Conservation (phyloP, 163 green algal species). For the Scenedesmus sp. region DNA sequence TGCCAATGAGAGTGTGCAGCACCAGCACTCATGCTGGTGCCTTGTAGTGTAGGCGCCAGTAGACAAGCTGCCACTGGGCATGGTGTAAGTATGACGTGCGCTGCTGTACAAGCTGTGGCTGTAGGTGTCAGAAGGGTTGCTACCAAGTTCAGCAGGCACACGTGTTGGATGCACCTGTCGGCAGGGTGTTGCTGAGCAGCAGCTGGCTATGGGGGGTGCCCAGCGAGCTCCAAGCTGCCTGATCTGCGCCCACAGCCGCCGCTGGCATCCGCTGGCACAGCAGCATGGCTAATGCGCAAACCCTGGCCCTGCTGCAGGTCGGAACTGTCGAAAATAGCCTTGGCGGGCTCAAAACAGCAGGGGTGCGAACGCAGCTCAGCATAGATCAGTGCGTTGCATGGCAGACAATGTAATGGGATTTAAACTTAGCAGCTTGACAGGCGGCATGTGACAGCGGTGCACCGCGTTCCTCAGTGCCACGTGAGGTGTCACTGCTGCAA, state of each 20-base stretch:
- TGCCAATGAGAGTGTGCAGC: neutral
- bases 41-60: neutral
- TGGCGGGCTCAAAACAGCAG: neutral
- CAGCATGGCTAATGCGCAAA: neutral
- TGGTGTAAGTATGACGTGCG: neutral
- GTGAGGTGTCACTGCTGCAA: neutral
- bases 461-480: neutral
- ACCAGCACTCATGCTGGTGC: no score
- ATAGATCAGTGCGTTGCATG: neutral
- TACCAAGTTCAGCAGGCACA: neutral
- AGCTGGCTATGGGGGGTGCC: conserved; percentile 72
- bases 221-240: conserved; percentile 64
- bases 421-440: neutral
- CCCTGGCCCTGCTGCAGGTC: neutral
- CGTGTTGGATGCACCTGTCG: conserved; percentile 61
- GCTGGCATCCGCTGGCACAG: neutral
- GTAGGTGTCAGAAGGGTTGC: no score
- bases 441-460: neutral
- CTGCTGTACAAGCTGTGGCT: no score
- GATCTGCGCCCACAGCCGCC: neutral
- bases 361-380: neutral
- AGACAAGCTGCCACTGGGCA: neutral
- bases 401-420: neutral
- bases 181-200: conserved; percentile 84
- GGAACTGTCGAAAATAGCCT: neutral